These are phyloP conservation scores for Monosporascus sp. DNA, from an alignment of 2,329 filamentous ascomycete genomes.

Conservation along the genomic window DNA sequence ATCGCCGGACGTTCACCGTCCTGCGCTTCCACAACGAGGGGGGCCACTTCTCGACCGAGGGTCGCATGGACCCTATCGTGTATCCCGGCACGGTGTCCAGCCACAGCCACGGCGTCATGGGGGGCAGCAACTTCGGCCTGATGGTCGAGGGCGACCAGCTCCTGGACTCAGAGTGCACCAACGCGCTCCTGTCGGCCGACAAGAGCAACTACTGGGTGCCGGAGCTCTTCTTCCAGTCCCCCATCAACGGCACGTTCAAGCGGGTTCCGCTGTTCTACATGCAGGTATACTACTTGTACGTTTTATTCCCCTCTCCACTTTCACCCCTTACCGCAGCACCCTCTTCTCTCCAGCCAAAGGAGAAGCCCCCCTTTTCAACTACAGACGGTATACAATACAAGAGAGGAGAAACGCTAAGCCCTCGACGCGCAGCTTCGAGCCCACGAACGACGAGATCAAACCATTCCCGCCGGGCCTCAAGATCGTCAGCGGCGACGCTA, in stretches of 20 bases:
- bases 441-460: constrained; percentile 15
- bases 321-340: neutral
- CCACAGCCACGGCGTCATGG: constrained; percentile 53
- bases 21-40: neutral
- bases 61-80: constrained; percentile 53
- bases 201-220: constrained; percentile 60
- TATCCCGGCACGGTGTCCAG: constrained; percentile 40
- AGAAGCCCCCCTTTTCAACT: neutral
- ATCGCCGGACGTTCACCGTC: neutral
- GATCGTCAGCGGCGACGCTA: constrained; percentile 34
- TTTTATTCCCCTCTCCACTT: neutral
- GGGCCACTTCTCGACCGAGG: constrained; percentile 17
- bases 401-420: constrained; percentile 43
- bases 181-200: constrained; percentile 52
- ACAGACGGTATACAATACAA: constrained; percentile 26
- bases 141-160: constrained; percentile 39
- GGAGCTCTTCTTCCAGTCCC: constrained; percentile 49
- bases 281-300: constrained; percentile 50
- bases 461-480: constrained; percentile 53
- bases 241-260: constrained; percentile 44
- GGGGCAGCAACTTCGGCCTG: constrained; percentile 48
- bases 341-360: neutral
- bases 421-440: neutral
- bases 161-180: constrained; percentile 46
- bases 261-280: constrained; percentile 49